Base-by-base conservation (phyloP, 768 basidiomycete genomes). In the Suillus discolor region DNA sequence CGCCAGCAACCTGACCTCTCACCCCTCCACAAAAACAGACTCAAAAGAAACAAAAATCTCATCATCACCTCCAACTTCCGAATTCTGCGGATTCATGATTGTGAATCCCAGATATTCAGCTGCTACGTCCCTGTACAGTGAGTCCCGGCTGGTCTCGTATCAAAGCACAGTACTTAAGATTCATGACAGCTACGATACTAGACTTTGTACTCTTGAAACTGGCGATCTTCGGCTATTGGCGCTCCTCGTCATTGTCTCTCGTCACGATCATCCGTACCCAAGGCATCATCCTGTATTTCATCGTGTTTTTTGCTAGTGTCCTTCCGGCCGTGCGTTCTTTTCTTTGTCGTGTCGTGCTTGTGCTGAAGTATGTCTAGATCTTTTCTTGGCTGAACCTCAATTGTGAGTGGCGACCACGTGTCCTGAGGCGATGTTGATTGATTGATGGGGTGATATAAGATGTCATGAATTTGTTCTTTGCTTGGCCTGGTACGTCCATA, bases 181-280 rank as follows among this genome's bases (percentile, higher is more conserved):
- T 20, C 9, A 20, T 44, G 8, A 18, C 45, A 75, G 74, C 73
- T 18, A 55, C 63, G 61, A 59, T 64, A 6, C 74, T 70, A 34
- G 71, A 75, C 53, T 36, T 74, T 39, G 12, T 72, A 6, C 66
- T 72, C 5, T 34, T 75, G 20, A 25, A 64, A 25, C 31, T 75
- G 36, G 64, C 70, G 4, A 53, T 71, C 34, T 39, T 63, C 9
- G 69, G 67, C 12, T 42, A 75, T 28, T 69, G 67, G 25, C 65
- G 44, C 57, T 62, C 65, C 6, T 47, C 62, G 6, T 69, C 64
- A 0, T 57, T 49, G 25, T 65, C 62, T 0, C 39, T 75, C 36
- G 59, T 11, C 28, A 67, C 64, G 20, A 65, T 61, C n/a, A 38
- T 75, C 36, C 59, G 41, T 28, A 15, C 47, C 1, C 74, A 74